Percentiles rank a stretch among this genome's conserved stretches.
phyloP scores from a whole-genome alignment of 108 stramenopile genomes.

The Pseudonitzschia multistriata region DNA sequence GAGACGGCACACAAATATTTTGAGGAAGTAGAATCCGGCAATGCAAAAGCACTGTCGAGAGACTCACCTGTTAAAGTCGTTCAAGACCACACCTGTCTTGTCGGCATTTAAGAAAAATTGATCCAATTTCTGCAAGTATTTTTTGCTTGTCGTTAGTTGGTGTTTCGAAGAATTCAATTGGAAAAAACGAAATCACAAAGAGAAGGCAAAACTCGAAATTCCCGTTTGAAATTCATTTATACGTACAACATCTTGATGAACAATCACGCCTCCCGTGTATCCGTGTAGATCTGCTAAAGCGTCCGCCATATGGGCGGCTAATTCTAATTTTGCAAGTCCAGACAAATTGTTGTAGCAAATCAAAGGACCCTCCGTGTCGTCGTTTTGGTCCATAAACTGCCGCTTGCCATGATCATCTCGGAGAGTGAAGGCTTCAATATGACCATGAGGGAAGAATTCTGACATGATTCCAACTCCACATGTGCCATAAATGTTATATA shows the following conservation, averaged over 20 bases:
- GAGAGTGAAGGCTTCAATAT: conserved; percentile 20
- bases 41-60: too few relatives aligned
- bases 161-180: too few relatives aligned
- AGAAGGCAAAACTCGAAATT: not conserved
- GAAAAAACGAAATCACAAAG: not conserved
- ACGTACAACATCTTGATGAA: conserved; percentile 55
- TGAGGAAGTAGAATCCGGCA: too few relatives aligned
- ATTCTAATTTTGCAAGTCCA: conserved; percentile 48
- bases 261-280: conserved; percentile 57
- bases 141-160: not conserved
- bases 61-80: conserved; percentile 56
- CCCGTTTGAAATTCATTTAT: not conserved
- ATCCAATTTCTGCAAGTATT: conserved; percentile 42
- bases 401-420: conserved; percentile 12
- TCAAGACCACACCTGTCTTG: conserved; percentile 52
- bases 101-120: conserved; percentile 53
- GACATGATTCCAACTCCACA: conserved; percentile 55
- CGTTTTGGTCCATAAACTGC: not conserved
- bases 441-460: conserved; percentile 30
- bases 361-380: not conserved
- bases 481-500: conserved; percentile 72
- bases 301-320: conserved; percentile 65
- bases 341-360: conserved; percentile 55
- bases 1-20: not conserved
- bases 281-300: conserved; percentile 73